Base-by-base conservation (phyloP, 2,329 filamentous ascomycete genomes). In the Scortechinia acanthostroma region DNA sequence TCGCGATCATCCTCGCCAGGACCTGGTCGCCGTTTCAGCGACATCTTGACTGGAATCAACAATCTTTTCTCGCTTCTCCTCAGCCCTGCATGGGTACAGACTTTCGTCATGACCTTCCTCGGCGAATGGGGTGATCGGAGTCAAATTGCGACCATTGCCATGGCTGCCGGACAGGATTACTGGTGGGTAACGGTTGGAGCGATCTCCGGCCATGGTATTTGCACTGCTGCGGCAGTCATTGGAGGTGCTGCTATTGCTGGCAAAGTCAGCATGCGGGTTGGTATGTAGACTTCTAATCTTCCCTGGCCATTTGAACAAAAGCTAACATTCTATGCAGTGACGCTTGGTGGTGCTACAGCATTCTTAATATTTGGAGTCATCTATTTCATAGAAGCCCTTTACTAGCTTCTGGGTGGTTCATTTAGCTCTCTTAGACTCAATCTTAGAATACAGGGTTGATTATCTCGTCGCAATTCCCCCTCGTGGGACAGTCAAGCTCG, bases 61-160 rank as follows among this genome's bases (percentile, higher is more conserved):
- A 98, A 98, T 56, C 77, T 98, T 3, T 80, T 90, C 50, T 90
- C 88, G 10, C 73, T 98, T 4, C 76, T 98, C 3, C 74, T 98
- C 30, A 95, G 88, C 63, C 93, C 93, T 1, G 93, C 91, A 1
- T 98, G 93, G 93, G 93, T 98, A 14, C 91, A 97, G 66, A 98
- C 93, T 0, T 98, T 98, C 60, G 80, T 94, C 55, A 98, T 98
- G 93, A 98, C 93, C 2, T 98, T 98, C 68, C 69, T 98, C 22
- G 93, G 93, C 33, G 93, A 98, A 64, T 98, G 93, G 93, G 93
- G 93, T 47, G 93, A 98, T 58, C 82, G 93, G 53, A 95, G 88
- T 61, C 93, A 98, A 68, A 97, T 98, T 57, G 93, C 93, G 19
- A 98, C 93, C 0, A 95, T 98, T 59, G 93, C 93, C 45, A 98